A percentile compares a stretch with the other conserved stretches of the same genome.
Evolutionary conservation across 208 protist genomes (phyloP).

Genomic region (Trypanosoma vivax): DNA sequence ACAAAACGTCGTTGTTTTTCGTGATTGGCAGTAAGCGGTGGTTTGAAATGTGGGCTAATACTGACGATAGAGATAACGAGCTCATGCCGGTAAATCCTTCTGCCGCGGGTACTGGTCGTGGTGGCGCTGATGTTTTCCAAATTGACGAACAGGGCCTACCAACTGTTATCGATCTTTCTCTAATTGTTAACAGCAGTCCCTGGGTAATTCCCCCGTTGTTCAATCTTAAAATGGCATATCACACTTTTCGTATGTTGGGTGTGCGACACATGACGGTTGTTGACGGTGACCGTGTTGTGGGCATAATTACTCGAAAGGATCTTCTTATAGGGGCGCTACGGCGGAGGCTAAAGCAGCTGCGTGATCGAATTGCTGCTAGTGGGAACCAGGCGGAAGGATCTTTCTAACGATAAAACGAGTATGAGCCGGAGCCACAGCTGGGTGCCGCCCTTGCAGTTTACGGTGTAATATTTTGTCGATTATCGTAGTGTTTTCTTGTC

Average conservation of each 20-base stretch:
- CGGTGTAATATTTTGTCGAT: too few species aligned
- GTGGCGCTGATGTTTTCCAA: slow-evolving; percentile 3
- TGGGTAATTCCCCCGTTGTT: slow-evolving; percentile 84
- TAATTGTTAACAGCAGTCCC: slow-evolving; percentile 86
- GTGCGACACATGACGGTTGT: slow-evolving; percentile 91
- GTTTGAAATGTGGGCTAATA: slow-evolving; percentile 8
- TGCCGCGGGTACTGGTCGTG: too few species aligned
- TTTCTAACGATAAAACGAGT: neutral
- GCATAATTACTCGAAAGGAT: slow-evolving; percentile 93
- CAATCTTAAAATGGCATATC: slow-evolving; percentile 81
- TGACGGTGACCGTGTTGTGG: slow-evolving; percentile 68
- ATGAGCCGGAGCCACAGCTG: too few species aligned
- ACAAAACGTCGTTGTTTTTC: slow-evolving; percentile 73
- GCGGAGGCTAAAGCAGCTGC: slow-evolving; percentile 40
- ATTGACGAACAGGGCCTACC: slow-evolving; percentile 32
- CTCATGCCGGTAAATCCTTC: too few species aligned
- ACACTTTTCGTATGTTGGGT: slow-evolving; percentile 89
- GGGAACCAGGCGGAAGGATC: neutral
- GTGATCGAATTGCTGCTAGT: neutral
- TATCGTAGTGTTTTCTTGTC: too few species aligned
- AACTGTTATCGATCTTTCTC: slow-evolving; percentile 54
- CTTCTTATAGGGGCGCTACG: slow-evolving; percentile 66
- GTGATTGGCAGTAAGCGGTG: slow-evolving; percentile 18
- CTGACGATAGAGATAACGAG: slow-evolving; percentile 1
- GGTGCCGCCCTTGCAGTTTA: too few species aligned